Evolutionary conservation across 2,329 filamentous ascomycete genomes (phyloP).

Genomic region (Fonsecaea monophora): DNA sequence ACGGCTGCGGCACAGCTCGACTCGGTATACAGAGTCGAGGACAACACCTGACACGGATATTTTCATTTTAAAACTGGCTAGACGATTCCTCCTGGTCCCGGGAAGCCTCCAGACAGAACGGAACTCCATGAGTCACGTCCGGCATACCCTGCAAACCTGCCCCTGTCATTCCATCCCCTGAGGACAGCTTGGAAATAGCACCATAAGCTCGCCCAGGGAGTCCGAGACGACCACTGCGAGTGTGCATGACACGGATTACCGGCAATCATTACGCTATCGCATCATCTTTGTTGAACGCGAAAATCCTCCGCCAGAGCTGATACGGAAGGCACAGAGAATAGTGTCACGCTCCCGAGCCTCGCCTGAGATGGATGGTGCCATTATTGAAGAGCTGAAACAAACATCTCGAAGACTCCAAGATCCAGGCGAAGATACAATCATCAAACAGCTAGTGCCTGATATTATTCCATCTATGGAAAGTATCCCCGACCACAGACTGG

Average conservation of each 20-base stretch:
- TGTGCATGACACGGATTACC: constrained; percentile 24
- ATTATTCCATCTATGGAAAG: constrained; percentile 24
- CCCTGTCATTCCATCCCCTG: constrained; percentile 5
- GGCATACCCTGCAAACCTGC: constrained; percentile 15
- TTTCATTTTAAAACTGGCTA: constrained; percentile 30
- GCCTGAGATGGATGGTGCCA: constrained; percentile 28
- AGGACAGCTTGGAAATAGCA: constrained; percentile 5
- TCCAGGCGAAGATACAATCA: constrained; percentile 13
- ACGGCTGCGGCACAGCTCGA: background rate
- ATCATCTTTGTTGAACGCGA: constrained; percentile 21
- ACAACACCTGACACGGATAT: constrained; percentile 16
- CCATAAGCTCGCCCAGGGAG: constrained; percentile 16
- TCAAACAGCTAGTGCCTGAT: constrained; percentile 14
- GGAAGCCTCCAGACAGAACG: constrained; percentile 15
- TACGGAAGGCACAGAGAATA: constrained; percentile 19
- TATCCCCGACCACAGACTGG: constrained; percentile 23
- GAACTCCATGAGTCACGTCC: background rate
- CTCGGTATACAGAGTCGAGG: constrained; percentile 11
- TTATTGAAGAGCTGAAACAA: background rate
- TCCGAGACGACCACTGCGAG: constrained; percentile 23
- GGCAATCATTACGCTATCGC: constrained; percentile 13
- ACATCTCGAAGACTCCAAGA: constrained; percentile 11
- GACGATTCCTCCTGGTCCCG: constrained; percentile 18
- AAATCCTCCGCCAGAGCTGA: constrained; percentile 17
- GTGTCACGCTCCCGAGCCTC: constrained; percentile 17